These are phyloP conservation scores for Ophiosphaerella narmari DNA, from an alignment of 2,329 filamentous ascomycete species.

Conservation along the genomic window DNA sequence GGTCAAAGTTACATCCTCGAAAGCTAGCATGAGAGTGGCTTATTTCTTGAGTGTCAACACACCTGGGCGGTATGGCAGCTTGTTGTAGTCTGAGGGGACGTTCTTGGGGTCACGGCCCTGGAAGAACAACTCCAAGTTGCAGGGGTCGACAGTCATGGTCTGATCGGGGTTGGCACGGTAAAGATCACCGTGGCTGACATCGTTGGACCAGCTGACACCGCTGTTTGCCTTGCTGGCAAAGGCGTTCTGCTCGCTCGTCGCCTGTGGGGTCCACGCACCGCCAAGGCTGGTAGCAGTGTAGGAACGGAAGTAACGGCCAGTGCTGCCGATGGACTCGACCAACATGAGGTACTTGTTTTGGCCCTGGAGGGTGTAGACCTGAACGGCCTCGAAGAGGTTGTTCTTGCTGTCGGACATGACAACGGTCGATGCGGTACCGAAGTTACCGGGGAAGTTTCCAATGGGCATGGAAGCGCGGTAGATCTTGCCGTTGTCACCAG, in stretches of 20 bases:
- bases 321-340: conserved; percentile 64
- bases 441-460: conserved; percentile 64
- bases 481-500: conserved; percentile 69
- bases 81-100: conserved; percentile 51
- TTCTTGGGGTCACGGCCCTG: conserved; percentile 58
- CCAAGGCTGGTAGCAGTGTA: conserved; percentile 63
- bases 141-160: conserved; percentile 66
- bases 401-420: conserved; percentile 59
- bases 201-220: conserved; percentile 67
- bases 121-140: conserved; percentile 68
- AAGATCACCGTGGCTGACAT: conserved; percentile 69
- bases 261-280: conserved; percentile 64
- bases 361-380: conserved; percentile 67
- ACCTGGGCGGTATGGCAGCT: conserved; percentile 60
- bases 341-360: conserved; percentile 67
- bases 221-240: conserved; percentile 72
- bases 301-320: conserved; percentile 68
- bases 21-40: background rate
- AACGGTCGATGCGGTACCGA: conserved; percentile 57
- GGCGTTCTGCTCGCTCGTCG: conserved; percentile 59
- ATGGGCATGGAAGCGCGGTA: conserved; percentile 68
- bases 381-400: conserved; percentile 68
- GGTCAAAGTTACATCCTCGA: no score
- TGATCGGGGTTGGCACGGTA: conserved; percentile 62
- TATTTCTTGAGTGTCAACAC: conserved; percentile 55